These are phyloP conservation scores for Pichia deserticola DNA, from an alignment of 805 yeast genomes.

Conservation along the genomic window DNA sequence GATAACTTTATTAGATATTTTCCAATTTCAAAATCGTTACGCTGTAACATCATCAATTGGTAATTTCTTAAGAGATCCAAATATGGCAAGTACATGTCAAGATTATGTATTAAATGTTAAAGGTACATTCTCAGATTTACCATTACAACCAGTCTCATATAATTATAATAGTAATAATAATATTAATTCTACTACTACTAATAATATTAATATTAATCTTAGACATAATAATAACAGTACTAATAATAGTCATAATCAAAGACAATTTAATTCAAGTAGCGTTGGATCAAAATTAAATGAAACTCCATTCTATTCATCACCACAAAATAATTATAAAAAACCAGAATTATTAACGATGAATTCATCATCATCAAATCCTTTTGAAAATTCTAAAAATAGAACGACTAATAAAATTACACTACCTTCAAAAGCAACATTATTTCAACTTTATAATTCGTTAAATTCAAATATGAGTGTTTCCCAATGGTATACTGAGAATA, in stretches of 20 bases:
- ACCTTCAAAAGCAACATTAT: conserved; percentile 60
- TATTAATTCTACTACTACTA: too few species aligned
- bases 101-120: conserved; percentile 56
- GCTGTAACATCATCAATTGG: conserved; percentile 81
- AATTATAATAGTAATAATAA: neutral
- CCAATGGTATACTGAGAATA: conserved; percentile 75
- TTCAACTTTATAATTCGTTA: conserved; percentile 67
- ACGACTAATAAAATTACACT: conserved; percentile 22
- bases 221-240: too few species aligned
- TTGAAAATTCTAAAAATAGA: neutral
- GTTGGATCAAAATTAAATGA: neutral
- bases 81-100: conserved; percentile 77
- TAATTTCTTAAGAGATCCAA: conserved; percentile 52
- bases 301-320: neutral
- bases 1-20: conserved; percentile 73
- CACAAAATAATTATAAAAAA: neutral
- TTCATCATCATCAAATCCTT: conserved; percentile 2
- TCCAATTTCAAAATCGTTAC: conserved; percentile 82
- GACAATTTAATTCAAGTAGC: conserved; percentile 4
- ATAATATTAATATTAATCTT: too few species aligned
- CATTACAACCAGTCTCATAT: conserved; percentile 14
- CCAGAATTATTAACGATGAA: conserved; percentile 1
- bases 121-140: conserved; percentile 26
- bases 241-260: too few species aligned
- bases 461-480: conserved; percentile 70